phyloP scores from a whole-genome alignment of 2,329 filamentous ascomycete species.

The Pyrenochaeta sp. region DNA sequence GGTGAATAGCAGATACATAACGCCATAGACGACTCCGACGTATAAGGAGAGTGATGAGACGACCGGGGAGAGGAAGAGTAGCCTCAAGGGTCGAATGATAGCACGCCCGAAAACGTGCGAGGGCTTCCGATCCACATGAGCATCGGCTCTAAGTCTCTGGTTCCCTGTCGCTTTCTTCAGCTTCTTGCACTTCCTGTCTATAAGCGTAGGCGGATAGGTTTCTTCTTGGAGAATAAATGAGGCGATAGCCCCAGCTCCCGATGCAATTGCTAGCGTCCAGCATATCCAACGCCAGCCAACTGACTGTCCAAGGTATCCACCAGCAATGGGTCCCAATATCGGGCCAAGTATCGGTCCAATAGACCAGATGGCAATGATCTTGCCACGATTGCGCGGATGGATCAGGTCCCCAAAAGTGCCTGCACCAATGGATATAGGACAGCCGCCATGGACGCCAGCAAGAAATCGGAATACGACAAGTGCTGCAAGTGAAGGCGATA shows the following conservation, averaged over 20 bases:
- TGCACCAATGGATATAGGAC: constrained; percentile 27
- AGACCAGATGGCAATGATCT: constrained; percentile 28
- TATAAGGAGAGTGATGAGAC: constrained; percentile 21
- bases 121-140: constrained; percentile 8
- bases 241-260: constrained; percentile 34
- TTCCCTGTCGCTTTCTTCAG: constrained; percentile 21
- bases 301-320: constrained; percentile 19
- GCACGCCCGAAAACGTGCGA: constrained; percentile 17
- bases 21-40: constrained; percentile 45
- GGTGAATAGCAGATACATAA: constrained; percentile 42
- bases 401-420: constrained; percentile 34
- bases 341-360: constrained; percentile 23
- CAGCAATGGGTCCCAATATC: constrained; percentile 19
- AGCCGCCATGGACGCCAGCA: constrained; percentile 24
- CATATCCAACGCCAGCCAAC: constrained; percentile 29
- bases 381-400: constrained; percentile 22
- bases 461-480: constrained; percentile 39
- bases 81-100: constrained; percentile 61
- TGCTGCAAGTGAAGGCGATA: constrained; percentile 25
- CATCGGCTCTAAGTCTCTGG: constrained; percentile 8
- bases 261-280: constrained; percentile 53
- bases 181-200: constrained; percentile 50
- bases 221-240: constrained; percentile 60
- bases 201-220: constrained; percentile 77
- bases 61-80: constrained; percentile 58